Percentiles rank a stretch among this genome's conserved stretches.
These are phyloP conservation scores for Eremothecium coryli DNA, from an alignment of 1,139 yeast genomes.

Conservation along the genomic window DNA sequence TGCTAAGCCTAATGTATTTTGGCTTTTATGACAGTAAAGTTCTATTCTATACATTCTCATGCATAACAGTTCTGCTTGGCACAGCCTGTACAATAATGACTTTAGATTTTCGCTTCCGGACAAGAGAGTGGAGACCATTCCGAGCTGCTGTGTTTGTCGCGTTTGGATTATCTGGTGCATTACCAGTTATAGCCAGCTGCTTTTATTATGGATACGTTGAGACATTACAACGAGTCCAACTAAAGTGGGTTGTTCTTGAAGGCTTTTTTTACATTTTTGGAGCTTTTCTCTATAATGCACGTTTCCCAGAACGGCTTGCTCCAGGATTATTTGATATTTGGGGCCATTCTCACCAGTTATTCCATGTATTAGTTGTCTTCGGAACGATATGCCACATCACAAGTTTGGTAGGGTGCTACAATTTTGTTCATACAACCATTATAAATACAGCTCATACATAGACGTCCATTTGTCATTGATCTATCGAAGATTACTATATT, in stretches of 20 bases:
- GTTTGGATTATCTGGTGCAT: constrained; percentile 70
- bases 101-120: constrained; percentile 53
- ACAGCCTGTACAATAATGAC: constrained; percentile 55
- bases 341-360: constrained; percentile 85
- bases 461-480: background rate
- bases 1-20: constrained; percentile 61
- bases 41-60: constrained; percentile 38
- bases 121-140: constrained; percentile 63
- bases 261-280: constrained; percentile 70
- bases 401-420: constrained; percentile 55
- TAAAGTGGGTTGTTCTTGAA: constrained; percentile 56
- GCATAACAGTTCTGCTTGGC: constrained; percentile 49
- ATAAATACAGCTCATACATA: background rate
- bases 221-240: constrained; percentile 44
- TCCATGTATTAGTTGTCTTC: constrained; percentile 70
- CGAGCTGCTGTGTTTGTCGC: constrained; percentile 71
- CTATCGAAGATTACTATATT: background rate
- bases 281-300: constrained; percentile 65
- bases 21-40: constrained; percentile 47
- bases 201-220: constrained; percentile 36
- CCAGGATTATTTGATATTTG: constrained; percentile 65
- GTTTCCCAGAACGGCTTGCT: constrained; percentile 64
- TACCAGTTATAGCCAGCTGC: constrained; percentile 56
- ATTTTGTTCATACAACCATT: constrained; percentile 36
- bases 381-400: constrained; percentile 73